Base-by-base conservation (phyloP, 2,329 filamentous ascomycete species). In the Zelopaecilomyces penicillatus region DNA sequence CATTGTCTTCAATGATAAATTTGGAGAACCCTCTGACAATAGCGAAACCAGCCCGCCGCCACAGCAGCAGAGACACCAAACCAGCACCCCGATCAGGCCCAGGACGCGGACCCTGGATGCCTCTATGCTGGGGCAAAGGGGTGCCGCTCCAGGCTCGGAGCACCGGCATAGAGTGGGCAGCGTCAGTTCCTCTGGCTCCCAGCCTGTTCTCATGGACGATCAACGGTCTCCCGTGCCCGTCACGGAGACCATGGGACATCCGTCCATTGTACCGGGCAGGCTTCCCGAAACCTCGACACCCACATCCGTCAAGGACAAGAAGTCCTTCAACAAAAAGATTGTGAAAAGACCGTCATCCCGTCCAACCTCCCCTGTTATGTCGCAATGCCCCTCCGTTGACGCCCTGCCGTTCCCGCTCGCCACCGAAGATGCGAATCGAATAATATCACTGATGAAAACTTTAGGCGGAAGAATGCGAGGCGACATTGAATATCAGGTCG, bases 401-500 rank as follows among this genome's bases (percentile, higher is more conserved):
- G 80, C 78, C 5, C 61, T 83, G 2, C 73, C 75, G 2, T 62
- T 75, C 27, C 79, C 80, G 3, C 68, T 83, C 40, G 74, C 76
- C 32, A 82, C 80, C 4, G 74, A 77, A 19, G 83, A 89, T 62
- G 80, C 83, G 34, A 83, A 83, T 54, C 85, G 80, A 57, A 75
- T 91, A 28, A 67, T 89, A 43, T 73, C 80, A 54, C 66, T 93
- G 48, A 91, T 93, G 85, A 86, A 82, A 61, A 82, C 76, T 27
- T 68, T 88, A 5, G 85, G 83, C 56, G 87, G 87, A 29, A 77
- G 82, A 52, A 93, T 91, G 86, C 82, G 81, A 55, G 87, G 87
- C 45, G 80, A 83, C 52, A 72, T 89, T 30, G 82, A 87, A 51
- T 91, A 87, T 58, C 79, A 84, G 54, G 71, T 72, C 37, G 78